Evolutionary conservation across 2,329 filamentous ascomycete species (phyloP), one percentile per base, ranked within the genome.

Genomic region (Xylariaceae sp.): DNA sequence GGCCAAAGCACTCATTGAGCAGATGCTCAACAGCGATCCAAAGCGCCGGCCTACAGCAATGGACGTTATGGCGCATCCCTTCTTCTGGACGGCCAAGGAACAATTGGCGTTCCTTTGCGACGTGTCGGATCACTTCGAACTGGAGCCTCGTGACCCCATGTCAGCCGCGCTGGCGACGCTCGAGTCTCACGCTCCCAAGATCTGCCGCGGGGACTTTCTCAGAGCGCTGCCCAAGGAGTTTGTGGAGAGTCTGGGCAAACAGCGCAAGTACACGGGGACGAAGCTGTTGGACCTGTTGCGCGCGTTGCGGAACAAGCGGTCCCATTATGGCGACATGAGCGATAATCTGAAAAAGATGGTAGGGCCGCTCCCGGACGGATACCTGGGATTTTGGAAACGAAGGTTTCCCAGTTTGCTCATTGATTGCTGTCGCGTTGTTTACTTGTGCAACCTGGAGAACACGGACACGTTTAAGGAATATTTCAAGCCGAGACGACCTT

Each of bases 291-390:
- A 98, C 63, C 71, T 98, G 15, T 67, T 98, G 14, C 77, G 92
- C 2, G 92, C 90, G 2, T 68, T 98, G 40, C 74, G 92, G 16
- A 98, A 98, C 65, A 98, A 98, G 75, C 86, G 85, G 54, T 95
- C 97, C 49, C 92, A 98, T 59, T 98, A 96, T 60, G 89, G 95
- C 56, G 92, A 98, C 60, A 90, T 98, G 86, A 76, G 85, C 5
- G 85, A 89, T 11, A 67, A 78, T 34, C 74, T 95, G 47, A 90
- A 75, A 54, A 68, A 68, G 44, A 60, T 63, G 19, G 85, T 95
- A 0, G 88, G 88, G 0, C 66, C 80, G 7, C 59, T 90, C 43
- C 84, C 88, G 0, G 81, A 88, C 11, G 87, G 86, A 0, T 96
- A 95, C 57, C 67, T 95, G 31, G 71, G 71, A 9, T 95, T 94